Percentiles rank a stretch among this genome's conserved stretches.
phyloP scores from a whole-genome alignment of 768 basidiomycete genomes.

The Russula olivacea region DNA sequence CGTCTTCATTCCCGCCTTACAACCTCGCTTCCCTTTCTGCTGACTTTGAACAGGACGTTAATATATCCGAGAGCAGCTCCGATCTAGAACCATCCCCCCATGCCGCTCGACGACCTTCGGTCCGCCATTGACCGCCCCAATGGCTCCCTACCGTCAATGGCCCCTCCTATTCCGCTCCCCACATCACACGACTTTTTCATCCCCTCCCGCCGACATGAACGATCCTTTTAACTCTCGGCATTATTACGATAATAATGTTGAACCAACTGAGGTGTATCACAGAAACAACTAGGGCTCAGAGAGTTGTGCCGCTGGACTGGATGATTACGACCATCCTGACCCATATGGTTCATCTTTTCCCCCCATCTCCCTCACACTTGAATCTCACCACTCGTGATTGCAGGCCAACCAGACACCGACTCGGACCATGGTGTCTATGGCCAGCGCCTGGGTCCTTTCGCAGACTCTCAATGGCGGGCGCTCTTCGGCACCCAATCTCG shows the following conservation, averaged over 20 bases:
- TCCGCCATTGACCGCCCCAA: too few relatives aligned
- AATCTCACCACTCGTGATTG: not conserved
- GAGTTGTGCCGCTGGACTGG: constrained; percentile 52
- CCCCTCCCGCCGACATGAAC: constrained; percentile 53
- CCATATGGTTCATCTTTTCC: constrained; percentile 39
- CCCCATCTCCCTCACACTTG: not conserved
- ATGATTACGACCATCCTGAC: constrained; percentile 56
- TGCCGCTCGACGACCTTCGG: too few relatives aligned
- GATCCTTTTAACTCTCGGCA: constrained; percentile 56
- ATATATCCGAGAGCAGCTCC: too few relatives aligned
- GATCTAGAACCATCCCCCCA: too few relatives aligned
- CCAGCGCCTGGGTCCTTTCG: constrained; percentile 63
- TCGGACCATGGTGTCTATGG: constrained; percentile 72
- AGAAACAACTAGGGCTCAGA: constrained; percentile 69
- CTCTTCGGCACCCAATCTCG: constrained; percentile 66
- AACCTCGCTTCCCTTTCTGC: too few relatives aligned
- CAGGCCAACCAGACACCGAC: constrained; percentile 78
- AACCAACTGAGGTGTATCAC: constrained; percentile 55
- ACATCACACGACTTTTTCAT: too few relatives aligned
- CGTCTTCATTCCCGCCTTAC: too few relatives aligned
- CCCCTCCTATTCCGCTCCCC: too few relatives aligned
- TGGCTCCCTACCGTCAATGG: too few relatives aligned
- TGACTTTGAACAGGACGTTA: too few relatives aligned
- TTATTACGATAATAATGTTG: constrained; percentile 71
- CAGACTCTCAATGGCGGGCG: constrained; percentile 69